These are phyloP conservation scores for Sphaerobolus stellatus DNA, from an alignment of 1,284 basidiomycete species.

Conservation along the genomic window DNA sequence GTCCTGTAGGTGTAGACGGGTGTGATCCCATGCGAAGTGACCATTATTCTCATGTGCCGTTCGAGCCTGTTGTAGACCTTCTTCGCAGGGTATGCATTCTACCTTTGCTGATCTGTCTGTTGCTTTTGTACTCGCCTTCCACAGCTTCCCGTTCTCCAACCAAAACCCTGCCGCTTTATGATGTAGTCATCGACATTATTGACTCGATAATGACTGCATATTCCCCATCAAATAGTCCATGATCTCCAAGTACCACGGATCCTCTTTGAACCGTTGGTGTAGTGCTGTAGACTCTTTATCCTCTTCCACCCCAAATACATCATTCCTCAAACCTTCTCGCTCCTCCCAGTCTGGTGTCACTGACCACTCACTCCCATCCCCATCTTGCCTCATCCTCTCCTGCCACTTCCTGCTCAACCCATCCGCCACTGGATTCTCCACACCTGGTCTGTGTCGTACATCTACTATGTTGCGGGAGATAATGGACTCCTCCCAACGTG, in stretches of 20 bases:
- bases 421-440: conserved; percentile 16
- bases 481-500: conserved; percentile 2
- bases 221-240: neutral
- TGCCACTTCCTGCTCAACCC: conserved; percentile 11
- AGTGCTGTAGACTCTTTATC: conserved; percentile 2
- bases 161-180: neutral
- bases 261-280: conserved; percentile 9
- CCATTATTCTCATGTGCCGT: conserved; percentile 20
- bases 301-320: conserved; percentile 7
- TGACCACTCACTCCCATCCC: neutral
- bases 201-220: neutral
- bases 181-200: conserved; percentile 1
- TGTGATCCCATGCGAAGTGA: conserved; percentile 30
- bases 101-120: conserved; percentile 11
- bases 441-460: conserved; percentile 14
- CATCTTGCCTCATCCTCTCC: neutral
- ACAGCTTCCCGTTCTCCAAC: conserved; percentile 33
- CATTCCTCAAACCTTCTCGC: conserved; percentile 1
- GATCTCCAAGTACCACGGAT: conserved; percentile 9
- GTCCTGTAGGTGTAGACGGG: conserved; percentile 29
- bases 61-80: conserved; percentile 17
- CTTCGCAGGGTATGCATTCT: conserved; percentile 22
- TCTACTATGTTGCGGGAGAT: conserved; percentile 7
- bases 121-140: conserved; percentile 24
- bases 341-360: conserved; percentile 11